Evolutionary conservation across 805 yeast species (phyloP).

Genomic region (Starmerella stigmatis): DNA sequence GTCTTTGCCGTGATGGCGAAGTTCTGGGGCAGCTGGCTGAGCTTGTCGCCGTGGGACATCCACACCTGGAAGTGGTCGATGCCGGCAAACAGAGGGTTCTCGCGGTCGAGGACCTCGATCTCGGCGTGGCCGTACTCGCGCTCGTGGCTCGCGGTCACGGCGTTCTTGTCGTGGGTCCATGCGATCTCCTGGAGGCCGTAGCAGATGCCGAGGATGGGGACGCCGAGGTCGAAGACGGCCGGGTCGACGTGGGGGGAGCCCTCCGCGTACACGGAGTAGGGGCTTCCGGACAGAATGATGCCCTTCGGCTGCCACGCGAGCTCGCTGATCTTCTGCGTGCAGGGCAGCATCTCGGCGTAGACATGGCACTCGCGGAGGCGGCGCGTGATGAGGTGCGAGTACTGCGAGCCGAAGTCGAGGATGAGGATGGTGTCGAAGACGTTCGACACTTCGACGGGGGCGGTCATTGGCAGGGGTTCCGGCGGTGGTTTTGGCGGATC

Average conservation of each 20-base stretch:
- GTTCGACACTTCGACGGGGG: constrained; percentile 53
- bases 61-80: constrained; percentile 93
- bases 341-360: constrained; percentile 98
- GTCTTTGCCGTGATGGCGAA: constrained; percentile 84
- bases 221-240: constrained; percentile 78
- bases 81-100: constrained; percentile 68
- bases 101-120: constrained; percentile 57
- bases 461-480: constrained; percentile 10
- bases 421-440: constrained; percentile 95
- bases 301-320: constrained; percentile 93
- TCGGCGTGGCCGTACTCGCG: constrained; percentile 97
- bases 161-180: constrained; percentile 73
- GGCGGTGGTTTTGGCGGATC: background rate
- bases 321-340: constrained; percentile 93
- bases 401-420: constrained; percentile 96
- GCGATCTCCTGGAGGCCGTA: constrained; percentile 99
- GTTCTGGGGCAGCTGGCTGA: constrained; percentile 79
- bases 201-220: constrained; percentile 94
- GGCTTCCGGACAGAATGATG: constrained; percentile 92
- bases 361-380: constrained; percentile 96
- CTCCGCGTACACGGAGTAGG: constrained; percentile 90
- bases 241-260: constrained; percentile 98
- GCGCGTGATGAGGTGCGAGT: constrained; percentile 88
- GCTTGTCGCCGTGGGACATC: constrained; percentile 99
- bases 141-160: constrained; percentile 91